Evolutionary conservation across 495 filamentous ascomycete genomes (phyloP).

Genomic region (Penicillium malachiteum): DNA sequence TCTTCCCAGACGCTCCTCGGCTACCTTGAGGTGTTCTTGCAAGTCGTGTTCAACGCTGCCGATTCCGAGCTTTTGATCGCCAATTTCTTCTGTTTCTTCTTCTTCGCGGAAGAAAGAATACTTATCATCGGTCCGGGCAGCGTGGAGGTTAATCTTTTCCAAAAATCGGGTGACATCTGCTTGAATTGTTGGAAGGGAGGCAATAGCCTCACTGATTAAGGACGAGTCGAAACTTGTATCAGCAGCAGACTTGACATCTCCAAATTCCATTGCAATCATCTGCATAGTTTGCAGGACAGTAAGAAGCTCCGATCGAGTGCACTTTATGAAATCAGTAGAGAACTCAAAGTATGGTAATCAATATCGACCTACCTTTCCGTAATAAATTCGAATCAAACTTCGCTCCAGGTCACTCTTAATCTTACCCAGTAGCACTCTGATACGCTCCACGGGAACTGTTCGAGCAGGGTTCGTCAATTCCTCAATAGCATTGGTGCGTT

Average conservation of each 20-base stretch:
- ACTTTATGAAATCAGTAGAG: constrained; percentile 46
- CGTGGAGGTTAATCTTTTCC: constrained; percentile 80
- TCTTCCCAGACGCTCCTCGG: constrained; percentile 66
- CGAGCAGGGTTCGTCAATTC: constrained; percentile 73
- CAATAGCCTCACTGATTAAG: constrained; percentile 70
- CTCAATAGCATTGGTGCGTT: constrained; percentile 83
- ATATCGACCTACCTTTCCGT: constrained; percentile 62
- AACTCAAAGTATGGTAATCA: neutral
- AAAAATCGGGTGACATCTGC: constrained; percentile 69
- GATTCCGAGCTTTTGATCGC: constrained; percentile 87
- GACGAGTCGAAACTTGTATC: constrained; percentile 74
- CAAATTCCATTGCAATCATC: constrained; percentile 71
- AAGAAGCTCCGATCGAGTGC: constrained; percentile 86
- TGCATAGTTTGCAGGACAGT: constrained; percentile 82
- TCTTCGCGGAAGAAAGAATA: constrained; percentile 89
- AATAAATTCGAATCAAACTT: constrained; percentile 92
- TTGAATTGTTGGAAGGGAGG: constrained; percentile 72
- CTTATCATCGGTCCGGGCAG: constrained; percentile 85
- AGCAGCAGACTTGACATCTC: constrained; percentile 57
- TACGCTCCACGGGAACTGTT: constrained; percentile 65
- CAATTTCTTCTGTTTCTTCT: constrained; percentile 81
- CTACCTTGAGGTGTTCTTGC: constrained; percentile 67
- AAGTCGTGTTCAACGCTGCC: constrained; percentile 85
- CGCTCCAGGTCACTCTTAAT: constrained; percentile 85
- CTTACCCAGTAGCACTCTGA: constrained; percentile 65